Evolutionary conservation across 176 grass and related monocot species (phyloP).

Genomic region (sorghum (Sorghum bicolor)): Sorghum_bicolor_NCBIv3 NC_012871.2:74694501-74695000

Average conservation of each 20-base stretch:
- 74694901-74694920: constrained; percentile 36
- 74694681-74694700: background rate
- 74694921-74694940: background rate
- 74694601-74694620: constrained; percentile 7
- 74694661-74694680: background rate
- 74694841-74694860: constrained; percentile 34
- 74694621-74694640: background rate
- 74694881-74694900: background rate
- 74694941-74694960: background rate
- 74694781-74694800: background rate
- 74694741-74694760: background rate
- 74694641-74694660: constrained; percentile 1
- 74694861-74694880: constrained; percentile 30
- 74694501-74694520: constrained; percentile 40
- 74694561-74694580: background rate
- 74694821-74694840: constrained; percentile 43
- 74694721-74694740: background rate
- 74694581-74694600: constrained; percentile 28
- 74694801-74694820: background rate
- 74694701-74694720: background rate
- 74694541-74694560: constrained; percentile 32
- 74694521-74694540: constrained; percentile 19
- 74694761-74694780: background rate
- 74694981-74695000: no score
- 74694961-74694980: constrained; percentile 14